These are phyloP conservation scores for Cercis canadensis DNA, from an alignment of 306 rosid genomes.

Conservation along the genomic window DNA sequence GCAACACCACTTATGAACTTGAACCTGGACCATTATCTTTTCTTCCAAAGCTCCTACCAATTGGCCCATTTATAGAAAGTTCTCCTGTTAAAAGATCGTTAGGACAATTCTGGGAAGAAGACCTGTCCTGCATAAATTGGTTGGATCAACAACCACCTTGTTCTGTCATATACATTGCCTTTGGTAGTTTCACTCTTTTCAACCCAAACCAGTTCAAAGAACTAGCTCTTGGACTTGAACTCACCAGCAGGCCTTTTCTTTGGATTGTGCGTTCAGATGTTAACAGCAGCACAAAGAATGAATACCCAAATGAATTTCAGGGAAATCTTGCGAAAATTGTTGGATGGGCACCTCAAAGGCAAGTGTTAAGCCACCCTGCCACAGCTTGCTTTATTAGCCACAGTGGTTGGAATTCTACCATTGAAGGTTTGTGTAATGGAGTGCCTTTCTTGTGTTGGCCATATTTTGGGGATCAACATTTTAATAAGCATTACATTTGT, in stretches of 20 bases:
- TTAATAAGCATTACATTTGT: no score
- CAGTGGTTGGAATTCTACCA: slow-evolving; percentile 48
- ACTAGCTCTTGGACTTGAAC: slow-evolving; percentile 20
- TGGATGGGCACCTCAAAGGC: slow-evolving; percentile 52
- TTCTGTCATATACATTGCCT: slow-evolving; percentile 28
- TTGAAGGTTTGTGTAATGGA: slow-evolving; percentile 55
- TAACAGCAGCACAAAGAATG: background rate
- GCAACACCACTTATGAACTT: background rate
- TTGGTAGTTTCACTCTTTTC: slow-evolving; percentile 17
- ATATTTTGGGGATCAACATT: slow-evolving; percentile 30
- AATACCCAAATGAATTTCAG: slow-evolving; percentile 27
- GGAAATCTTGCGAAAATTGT: slow-evolving; percentile 40
- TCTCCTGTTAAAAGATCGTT: background rate
- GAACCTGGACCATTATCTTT: background rate
- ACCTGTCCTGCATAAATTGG: slow-evolving; percentile 1
- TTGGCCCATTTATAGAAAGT: background rate
- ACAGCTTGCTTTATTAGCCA: slow-evolving; percentile 55
- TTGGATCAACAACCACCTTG: slow-evolving; percentile 8
- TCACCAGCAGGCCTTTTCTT: slow-evolving; percentile 5
- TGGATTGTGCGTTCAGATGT: slow-evolving; percentile 52
- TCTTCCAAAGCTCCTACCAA: background rate
- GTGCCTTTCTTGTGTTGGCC: slow-evolving; percentile 65
- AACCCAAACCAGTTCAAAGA: slow-evolving; percentile 17
- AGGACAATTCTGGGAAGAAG: slow-evolving; percentile 15
- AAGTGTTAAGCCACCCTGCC: slow-evolving; percentile 46